phyloP scores from a whole-genome alignment of 352 stramenopile genomes.

The Pythium volutum region DNA sequence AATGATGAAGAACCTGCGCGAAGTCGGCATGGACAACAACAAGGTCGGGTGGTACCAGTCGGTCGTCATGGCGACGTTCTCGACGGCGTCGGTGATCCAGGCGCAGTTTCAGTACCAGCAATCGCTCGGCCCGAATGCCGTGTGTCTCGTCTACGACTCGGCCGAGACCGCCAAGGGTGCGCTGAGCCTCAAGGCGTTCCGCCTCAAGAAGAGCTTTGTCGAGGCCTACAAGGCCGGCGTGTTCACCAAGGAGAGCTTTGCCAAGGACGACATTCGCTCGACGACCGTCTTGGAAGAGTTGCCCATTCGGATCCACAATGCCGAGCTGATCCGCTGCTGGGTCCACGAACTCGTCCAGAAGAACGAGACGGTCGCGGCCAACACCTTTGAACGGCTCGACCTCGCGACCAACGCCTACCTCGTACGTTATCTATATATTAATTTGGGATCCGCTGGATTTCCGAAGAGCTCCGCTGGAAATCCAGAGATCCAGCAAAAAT shows the following conservation, averaged over 20 bases:
- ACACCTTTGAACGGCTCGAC: conserved; percentile 94
- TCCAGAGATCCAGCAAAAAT: neutral
- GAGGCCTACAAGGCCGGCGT: conserved; percentile 85
- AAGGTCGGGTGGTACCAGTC: conserved; percentile 99
- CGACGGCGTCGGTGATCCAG: conserved; percentile 92
- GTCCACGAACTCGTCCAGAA: conserved; percentile 85
- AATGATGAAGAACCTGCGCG: conserved; percentile 99
- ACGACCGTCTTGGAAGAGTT: conserved; percentile 95
- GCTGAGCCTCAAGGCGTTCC: conserved; percentile 95
- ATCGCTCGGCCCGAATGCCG: conserved; percentile 94
- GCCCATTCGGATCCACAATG: conserved; percentile 95
- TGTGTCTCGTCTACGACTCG: conserved; percentile 98
- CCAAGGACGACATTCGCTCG: conserved; percentile 80
- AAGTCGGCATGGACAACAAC: conserved; percentile 99
- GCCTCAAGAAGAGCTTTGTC: conserved; percentile 93
- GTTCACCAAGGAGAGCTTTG: conserved; percentile 85
- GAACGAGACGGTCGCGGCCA: conserved; percentile 64
- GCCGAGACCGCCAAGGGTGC: conserved; percentile 93
- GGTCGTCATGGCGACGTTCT: conserved; percentile 96
- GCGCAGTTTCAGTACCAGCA: conserved; percentile 97
- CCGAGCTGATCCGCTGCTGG: conserved; percentile 93
- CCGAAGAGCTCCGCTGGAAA: neutral
- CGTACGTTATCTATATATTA: conserved; percentile 20
- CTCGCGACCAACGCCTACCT: conserved; percentile 95
- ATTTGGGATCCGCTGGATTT: no score